These are phyloP conservation scores for Discostella stelligeroides DNA, from an alignment of 108 stramenopile species.

Conservation along the genomic window DNA sequence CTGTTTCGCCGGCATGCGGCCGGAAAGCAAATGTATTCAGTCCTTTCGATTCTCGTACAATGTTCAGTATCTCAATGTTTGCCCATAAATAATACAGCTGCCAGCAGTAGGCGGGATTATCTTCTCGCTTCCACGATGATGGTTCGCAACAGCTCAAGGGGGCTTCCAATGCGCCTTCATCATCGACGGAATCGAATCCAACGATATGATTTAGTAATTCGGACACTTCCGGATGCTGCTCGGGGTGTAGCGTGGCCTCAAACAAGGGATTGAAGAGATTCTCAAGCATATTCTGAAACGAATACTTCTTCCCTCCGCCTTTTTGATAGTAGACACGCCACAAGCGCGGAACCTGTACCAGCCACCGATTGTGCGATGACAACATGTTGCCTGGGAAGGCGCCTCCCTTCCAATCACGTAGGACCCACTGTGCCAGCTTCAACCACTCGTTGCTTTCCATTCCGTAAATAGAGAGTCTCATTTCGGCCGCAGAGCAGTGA, in stretches of 20 bases:
- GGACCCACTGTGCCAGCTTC: conserved; percentile 85
- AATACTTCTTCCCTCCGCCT: conserved; percentile 39
- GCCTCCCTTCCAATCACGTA: conserved; percentile 72
- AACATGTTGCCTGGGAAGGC: conserved; percentile 85
- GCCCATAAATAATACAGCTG: conserved; percentile 93
- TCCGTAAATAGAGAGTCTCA: conserved; percentile 96
- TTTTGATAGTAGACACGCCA: conserved; percentile 93
- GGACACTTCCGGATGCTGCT: conserved; percentile 91
- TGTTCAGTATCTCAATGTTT: conserved; percentile 93
- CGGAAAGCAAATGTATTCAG: conserved; percentile 91
- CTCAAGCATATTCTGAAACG: conserved; percentile 94
- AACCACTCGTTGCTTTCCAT: conserved; percentile 94
- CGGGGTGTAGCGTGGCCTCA: conserved; percentile 94
- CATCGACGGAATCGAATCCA: conserved; percentile 99
- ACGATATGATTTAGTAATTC: conserved; percentile 94
- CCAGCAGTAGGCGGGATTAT: conserved; percentile 93
- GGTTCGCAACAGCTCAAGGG: conserved; percentile 65
- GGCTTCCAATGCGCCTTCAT: conserved; percentile 92
- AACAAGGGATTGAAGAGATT: conserved; percentile 98
- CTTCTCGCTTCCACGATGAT: conserved; percentile 75
- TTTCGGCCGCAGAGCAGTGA: conserved; percentile 91
- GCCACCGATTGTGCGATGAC: conserved; percentile 96
- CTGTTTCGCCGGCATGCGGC: conserved; percentile 97
- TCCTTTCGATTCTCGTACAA: conserved; percentile 81
- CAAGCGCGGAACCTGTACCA: conserved; percentile 96